Conservation (phyloP, 495 filamentous ascomycete genomes). For the Collariella sp. region DNA sequence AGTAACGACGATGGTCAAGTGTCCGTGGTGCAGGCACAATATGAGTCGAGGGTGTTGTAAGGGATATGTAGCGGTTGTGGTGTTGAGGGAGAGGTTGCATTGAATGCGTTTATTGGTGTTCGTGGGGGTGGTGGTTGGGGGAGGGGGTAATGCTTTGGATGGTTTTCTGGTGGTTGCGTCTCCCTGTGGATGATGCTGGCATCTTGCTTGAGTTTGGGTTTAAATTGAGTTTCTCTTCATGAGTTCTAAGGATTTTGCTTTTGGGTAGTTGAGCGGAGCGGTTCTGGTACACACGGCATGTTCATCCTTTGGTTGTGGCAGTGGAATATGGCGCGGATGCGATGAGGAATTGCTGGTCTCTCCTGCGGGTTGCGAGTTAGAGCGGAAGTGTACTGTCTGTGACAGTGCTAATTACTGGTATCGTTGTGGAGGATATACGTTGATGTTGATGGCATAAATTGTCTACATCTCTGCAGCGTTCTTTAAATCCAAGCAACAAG, state of each 20-base stretch:
- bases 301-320: conserved; percentile 7
- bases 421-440: not conserved
- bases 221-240: not conserved
- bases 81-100: conserved; percentile 49
- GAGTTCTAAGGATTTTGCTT: no score
- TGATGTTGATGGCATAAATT: not conserved
- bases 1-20: conserved; percentile 53
- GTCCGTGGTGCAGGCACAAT: conserved; percentile 70
- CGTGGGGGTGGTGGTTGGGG: not conserved
- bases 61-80: conserved; percentile 62
- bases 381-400: not conserved
- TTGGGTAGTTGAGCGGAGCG: no score
- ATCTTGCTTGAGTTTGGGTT: no score
- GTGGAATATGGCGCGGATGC: conserved; percentile 5
- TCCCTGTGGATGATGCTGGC: no score
- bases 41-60: conserved; percentile 67
- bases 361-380: not conserved
- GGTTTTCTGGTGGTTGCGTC: not conserved
- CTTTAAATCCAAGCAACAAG: not conserved
- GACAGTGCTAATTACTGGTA: not conserved
- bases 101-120: no score
- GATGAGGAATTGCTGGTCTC: conserved; percentile 4
- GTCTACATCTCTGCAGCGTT: not conserved
- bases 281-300: not conserved
- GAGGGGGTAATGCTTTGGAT: not conserved